Base-by-base conservation (phyloP, 441 rosid genomes). In the Erysimum pusillum region DNA sequence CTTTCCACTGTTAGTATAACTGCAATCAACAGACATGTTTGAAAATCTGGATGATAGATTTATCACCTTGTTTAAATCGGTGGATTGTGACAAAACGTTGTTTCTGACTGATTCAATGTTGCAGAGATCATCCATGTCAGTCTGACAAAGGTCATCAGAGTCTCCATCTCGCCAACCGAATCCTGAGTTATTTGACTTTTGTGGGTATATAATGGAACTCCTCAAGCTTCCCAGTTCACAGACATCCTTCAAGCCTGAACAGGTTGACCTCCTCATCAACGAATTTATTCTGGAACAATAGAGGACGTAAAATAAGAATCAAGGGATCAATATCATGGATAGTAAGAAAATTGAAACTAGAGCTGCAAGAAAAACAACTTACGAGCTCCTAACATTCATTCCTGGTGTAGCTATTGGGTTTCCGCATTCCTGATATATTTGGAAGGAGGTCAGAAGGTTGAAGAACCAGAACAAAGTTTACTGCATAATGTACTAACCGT, bases 81-180 rank as follows among this genome's bases (percentile, higher is more conserved):
- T 80, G 51, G 97, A 85, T 15, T 83, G 83, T 62, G 85, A 74
- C 71, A 80, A 63, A 77, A 90, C 83, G 54, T 80, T 83, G 80
- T 88, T 85, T 69, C 74, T 83, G 61, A 78, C 76, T 49, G 97
- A 85, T 71, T 80, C 61, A 28, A 83, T 75, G 80, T 81, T 80
- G 49, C 82, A 80, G 78, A 90, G 83, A 84, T 89, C 97, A 80
- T 89, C 91, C 77, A 88, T 93, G 78, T 86, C 91, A 44, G 84
- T 83, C 82, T 76, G 88, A 74, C 91, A 89, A 87, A 87, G 83
- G 75, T 85, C 89, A 80, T 93, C 91, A 75, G 71, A 76, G 73
- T 68, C 73, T 18, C 76, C 80, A 67, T 76, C 81, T 61, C 65
- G 80, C 83, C 86, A 81, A 52, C 48, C 46, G n/a, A 84, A 66